Base-by-base conservation (phyloP, 2,329 filamentous ascomycete genomes). In the Ceratocystis ficicola region DNA sequence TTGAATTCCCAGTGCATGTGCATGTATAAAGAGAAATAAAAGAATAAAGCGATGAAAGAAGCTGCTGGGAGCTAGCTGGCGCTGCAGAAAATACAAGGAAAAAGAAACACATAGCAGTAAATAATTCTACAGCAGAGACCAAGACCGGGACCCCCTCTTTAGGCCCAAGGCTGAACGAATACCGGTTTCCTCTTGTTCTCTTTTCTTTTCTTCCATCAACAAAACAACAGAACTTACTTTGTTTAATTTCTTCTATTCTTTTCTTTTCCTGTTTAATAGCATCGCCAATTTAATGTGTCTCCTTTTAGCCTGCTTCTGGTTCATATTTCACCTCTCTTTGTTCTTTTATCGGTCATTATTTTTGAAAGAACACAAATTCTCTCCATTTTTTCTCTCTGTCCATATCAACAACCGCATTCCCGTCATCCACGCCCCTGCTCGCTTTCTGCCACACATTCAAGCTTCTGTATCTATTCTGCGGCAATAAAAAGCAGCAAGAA, bases 231-330 rank as follows among this genome's bases (percentile, higher is more conserved):
- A 28, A 25, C 32, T 44, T 28, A 32, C 36, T 62, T 62, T 44
- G 41, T 62, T 41, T 10, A 41, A 41, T 41, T 36, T 44, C 41
- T 62, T 44, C 41, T 25, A 46, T 46, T 41, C 4, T 46, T 28
- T 62, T 62, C n/a, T 41, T n/a, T 62, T 41, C 60, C 10, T 62
- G 36, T 62, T 22, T 62, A 22, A 28, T 62, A 62, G 60, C 30
- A 62, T 62, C 60, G 36, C 20, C 60, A 62, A 44, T 44, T 44
- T 62, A 22, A 44, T 62, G 32, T 44, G 32, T 44, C 17, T 15
- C 22, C 4, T 62, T 44, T n/a, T 46, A 44, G 32, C 41, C 60
- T 22, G 20, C 32, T 12, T 17, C n/a, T 25, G n/a, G 22, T 62
- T 46, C 25, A 3, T 32, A n/a, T 20, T 32, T 62, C 30, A 62